Conservation (phyloP, 495 filamentous ascomycete species). For the Aspergillus conjunctus region DNA sequence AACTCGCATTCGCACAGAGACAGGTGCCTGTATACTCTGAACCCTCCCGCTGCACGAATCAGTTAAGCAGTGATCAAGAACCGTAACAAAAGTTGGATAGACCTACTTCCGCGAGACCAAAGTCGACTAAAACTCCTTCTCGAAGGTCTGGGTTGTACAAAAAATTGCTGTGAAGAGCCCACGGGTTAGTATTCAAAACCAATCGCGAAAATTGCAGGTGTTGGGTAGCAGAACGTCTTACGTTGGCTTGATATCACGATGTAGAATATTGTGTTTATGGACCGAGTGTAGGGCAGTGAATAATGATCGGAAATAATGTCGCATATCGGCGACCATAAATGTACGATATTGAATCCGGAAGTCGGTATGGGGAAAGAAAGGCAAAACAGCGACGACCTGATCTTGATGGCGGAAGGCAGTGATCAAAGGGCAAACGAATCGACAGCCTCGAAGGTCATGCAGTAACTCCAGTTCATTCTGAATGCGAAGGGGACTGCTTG, state of each 20-base stretch:
- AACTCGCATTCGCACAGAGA: slow-evolving; percentile 42
- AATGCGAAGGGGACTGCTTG: slow-evolving; percentile 87
- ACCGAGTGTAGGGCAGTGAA: slow-evolving; percentile 83
- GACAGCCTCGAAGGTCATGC: slow-evolving; percentile 81
- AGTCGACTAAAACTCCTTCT: slow-evolving; percentile 92
- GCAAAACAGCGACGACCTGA: slow-evolving; percentile 92
- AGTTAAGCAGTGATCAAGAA: background rate
- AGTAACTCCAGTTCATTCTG: slow-evolving; percentile 96
- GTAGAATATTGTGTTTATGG: slow-evolving; percentile 80
- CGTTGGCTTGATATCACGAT: slow-evolving; percentile 99
- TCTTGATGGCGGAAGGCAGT: slow-evolving; percentile 93
- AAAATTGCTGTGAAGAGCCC: slow-evolving; percentile 66
- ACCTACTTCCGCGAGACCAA: slow-evolving; percentile 81
- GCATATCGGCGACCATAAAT: slow-evolving; percentile 81
- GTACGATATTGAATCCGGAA: slow-evolving; percentile 93
- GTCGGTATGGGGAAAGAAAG: slow-evolving; percentile 93
- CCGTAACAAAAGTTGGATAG: background rate
- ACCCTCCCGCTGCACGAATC: slow-evolving; percentile 40
- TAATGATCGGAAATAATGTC: slow-evolving; percentile 84
- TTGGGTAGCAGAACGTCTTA: slow-evolving; percentile 31
- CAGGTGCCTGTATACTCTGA: slow-evolving; percentile 47
- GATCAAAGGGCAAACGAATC: slow-evolving; percentile 89
- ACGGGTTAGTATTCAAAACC: slow-evolving; percentile 19
- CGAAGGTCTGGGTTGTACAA: slow-evolving; percentile 82
- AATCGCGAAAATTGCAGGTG: background rate